A percentile compares a stretch with the other conserved stretches of the same genome.
Conservation (phyloP, 2,329 filamentous ascomycete species). For the Penicillium oxalicum region DNA sequence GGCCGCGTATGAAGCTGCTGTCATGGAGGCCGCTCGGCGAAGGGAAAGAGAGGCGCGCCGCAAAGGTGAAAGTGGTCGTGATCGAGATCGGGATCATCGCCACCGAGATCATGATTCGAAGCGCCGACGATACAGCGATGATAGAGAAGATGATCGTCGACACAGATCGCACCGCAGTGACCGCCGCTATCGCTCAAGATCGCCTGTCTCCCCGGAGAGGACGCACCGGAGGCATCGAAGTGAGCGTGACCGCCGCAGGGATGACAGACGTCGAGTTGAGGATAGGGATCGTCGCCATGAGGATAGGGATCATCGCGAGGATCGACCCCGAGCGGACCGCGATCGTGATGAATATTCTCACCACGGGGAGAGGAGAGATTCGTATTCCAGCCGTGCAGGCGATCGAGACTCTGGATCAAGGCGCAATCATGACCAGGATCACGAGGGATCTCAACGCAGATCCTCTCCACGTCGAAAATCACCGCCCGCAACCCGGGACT, state of each 20-base stretch:
- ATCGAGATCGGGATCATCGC: slow-evolving; percentile 15
- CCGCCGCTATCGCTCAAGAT: slow-evolving; percentile 22
- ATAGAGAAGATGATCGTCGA: slow-evolving; percentile 19
- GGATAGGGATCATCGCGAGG: background rate
- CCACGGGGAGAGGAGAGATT: slow-evolving; percentile 18
- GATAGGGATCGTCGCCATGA: slow-evolving; percentile 12
- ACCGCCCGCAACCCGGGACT: slow-evolving; percentile 19
- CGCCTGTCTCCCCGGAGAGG: slow-evolving; percentile 19
- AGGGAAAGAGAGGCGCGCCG: slow-evolving; percentile 17
- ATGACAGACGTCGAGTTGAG: slow-evolving; percentile 14
- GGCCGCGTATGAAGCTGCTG: slow-evolving; percentile 60
- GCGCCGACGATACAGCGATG: slow-evolving; percentile 21
- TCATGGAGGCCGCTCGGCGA: slow-evolving; percentile 41
- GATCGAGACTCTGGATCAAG: slow-evolving; percentile 21
- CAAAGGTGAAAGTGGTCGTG: slow-evolving; percentile 13
- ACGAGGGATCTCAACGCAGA: slow-evolving; percentile 18
- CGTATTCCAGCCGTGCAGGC: slow-evolving; percentile 14
- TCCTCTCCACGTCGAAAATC: slow-evolving; percentile 16
- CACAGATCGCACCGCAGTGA: slow-evolving; percentile 18
- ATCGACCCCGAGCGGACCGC: slow-evolving; percentile 11
- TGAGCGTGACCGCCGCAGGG: slow-evolving; percentile 16
- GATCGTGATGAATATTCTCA: slow-evolving; percentile 12
- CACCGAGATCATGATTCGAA: slow-evolving; percentile 20
- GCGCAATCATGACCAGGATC: slow-evolving; percentile 17
- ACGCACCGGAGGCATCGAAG: slow-evolving; percentile 22